These are phyloP conservation scores for Nemania abortiva DNA, from an alignment of 2,329 filamentous ascomycete genomes.

Conservation along the genomic window DNA sequence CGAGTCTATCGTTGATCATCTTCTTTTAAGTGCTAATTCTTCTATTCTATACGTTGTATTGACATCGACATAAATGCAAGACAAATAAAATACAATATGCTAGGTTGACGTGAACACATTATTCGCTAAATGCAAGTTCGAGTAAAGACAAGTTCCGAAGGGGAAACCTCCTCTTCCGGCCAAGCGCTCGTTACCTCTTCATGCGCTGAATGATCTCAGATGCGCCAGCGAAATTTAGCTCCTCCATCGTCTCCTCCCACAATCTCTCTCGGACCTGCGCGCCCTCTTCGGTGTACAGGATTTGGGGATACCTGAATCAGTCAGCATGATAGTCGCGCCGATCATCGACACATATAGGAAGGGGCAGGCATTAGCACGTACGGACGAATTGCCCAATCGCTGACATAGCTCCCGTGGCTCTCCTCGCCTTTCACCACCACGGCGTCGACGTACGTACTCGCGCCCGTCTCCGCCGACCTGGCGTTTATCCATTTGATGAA, in stretches of 20 bases:
- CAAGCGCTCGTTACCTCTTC: slow-evolving; percentile 30
- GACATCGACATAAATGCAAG: not conserved
- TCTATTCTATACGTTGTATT: not conserved
- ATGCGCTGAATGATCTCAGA: slow-evolving; percentile 42
- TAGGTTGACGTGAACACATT: not conserved
- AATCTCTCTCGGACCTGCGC: slow-evolving; percentile 40
- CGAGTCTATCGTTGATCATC: not conserved
- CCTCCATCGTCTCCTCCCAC: slow-evolving; percentile 50
- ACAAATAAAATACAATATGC: not conserved
- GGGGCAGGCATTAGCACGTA: slow-evolving; percentile 28
- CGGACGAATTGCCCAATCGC: slow-evolving; percentile 46
- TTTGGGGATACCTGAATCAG: slow-evolving; percentile 40
- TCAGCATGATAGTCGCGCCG: slow-evolving; percentile 19
- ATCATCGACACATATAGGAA: not conserved
- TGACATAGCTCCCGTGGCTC: slow-evolving; percentile 45
- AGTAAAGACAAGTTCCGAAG: not conserved
- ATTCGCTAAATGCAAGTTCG: not conserved
- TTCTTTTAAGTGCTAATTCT: not conserved
- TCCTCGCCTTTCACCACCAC: slow-evolving; percentile 36
- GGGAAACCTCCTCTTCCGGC: not conserved
- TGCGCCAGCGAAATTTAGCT: slow-evolving; percentile 46
- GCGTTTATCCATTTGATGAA: slow-evolving; percentile 25
- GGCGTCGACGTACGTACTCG: slow-evolving; percentile 42
- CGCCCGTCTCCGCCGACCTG: slow-evolving; percentile 30
- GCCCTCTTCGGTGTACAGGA: slow-evolving; percentile 45